Base-by-base conservation (phyloP, 768 basidiomycete species). In the Suillus lakei region DNA sequence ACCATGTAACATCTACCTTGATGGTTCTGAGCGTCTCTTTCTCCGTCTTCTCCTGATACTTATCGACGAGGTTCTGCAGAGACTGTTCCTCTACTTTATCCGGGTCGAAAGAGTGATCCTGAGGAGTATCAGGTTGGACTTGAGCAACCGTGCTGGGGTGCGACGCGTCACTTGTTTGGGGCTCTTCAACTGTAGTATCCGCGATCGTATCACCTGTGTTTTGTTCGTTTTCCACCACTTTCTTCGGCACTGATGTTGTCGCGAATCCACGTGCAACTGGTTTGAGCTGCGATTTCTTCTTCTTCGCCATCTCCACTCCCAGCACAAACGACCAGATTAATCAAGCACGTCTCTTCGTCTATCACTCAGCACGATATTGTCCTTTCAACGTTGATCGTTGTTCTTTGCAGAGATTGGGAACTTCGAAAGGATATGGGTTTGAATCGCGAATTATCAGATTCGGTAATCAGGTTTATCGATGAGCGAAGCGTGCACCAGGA, bases 221-320 rank as follows among this genome's bases (percentile, higher is more conserved):
- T 56, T 66, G 68, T 32, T 68, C 64, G 23, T 72, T 75, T 59
- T 72, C 75, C 18, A 79, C 73, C 50, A 79, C 77, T 77, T 93
- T 95, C 83, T 94, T 94, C 36, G 92, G 91, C 32, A 93, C 83
- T 13, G 93, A 95, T 23, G 89, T 91, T 5, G 93, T 93, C 51
- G 90, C 88, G 71, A 95, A 93, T 18, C 91, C 92, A 63, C 94
- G 88, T 48, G 77, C 85, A 48, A 91, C 81, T 26, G 90, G 86
- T 77, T 91, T 93, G 70, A 91, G 74, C 74, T 92, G 89, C 7
- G 88, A 87, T 80, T 92, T 95, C 84, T 90, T 95, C 82, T 92
- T 93, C 83, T 93, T 95, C 66, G 88, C 82, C 91, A 92, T 92
- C 51, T 59, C 36, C 62, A 32, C 58, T 59, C 39, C 58, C 26